These are phyloP conservation scores for Tirmania nivea DNA, from an alignment of 495 filamentous ascomycete species.

Conservation along the genomic window DNA sequence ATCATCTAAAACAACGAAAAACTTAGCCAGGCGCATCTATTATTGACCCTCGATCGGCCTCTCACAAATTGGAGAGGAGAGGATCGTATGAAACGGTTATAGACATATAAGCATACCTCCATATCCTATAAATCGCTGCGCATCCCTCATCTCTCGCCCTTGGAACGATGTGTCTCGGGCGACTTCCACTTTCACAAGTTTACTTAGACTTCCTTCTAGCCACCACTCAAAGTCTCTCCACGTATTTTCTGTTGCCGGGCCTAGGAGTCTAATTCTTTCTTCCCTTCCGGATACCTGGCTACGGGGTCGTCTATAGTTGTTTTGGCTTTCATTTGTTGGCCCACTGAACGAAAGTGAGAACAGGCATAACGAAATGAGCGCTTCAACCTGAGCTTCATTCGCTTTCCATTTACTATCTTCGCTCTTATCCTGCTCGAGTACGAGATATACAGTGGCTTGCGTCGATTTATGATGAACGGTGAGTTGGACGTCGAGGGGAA, in stretches of 20 bases:
- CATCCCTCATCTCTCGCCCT: too few relatives aligned
- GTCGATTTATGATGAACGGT: neutral
- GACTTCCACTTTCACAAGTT: neutral
- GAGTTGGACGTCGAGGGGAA: neutral
- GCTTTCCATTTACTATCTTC: slow-evolving; percentile 2
- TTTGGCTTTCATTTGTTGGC: neutral
- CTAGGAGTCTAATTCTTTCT: neutral
- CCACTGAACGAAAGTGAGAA: neutral
- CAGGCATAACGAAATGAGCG: slow-evolving; percentile 8
- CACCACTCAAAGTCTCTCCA: neutral
- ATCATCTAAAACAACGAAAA: too few relatives aligned
- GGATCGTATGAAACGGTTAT: neutral
- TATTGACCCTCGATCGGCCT: too few relatives aligned
- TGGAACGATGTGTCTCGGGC: neutral
- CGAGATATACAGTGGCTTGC: neutral
- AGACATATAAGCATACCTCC: neutral
- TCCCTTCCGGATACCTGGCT: neutral
- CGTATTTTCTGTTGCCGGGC: neutral
- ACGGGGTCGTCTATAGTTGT: neutral
- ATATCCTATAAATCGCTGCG: neutral
- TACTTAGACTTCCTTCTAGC: neutral
- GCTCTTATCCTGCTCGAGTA: neutral
- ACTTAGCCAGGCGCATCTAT: too few relatives aligned
- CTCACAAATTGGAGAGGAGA: too few relatives aligned
- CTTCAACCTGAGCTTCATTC: slow-evolving; percentile 4